Base-by-base conservation (phyloP, 2,329 filamentous ascomycete genomes). In the Myotisia sp. region DNA sequence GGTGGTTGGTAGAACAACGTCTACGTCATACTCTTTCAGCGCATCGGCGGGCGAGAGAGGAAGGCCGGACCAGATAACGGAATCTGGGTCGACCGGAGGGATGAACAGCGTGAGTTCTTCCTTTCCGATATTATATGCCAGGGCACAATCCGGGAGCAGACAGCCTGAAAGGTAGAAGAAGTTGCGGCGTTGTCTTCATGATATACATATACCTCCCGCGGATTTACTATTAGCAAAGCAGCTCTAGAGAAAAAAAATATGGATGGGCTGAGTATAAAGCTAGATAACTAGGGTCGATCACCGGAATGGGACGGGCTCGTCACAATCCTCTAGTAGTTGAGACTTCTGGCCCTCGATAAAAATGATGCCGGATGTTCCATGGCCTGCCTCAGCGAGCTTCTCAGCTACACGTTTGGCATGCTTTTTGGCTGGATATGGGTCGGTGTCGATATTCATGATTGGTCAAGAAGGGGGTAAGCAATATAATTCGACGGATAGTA, bases 161-260 rank as follows among this genome's bases (percentile, higher is more conserved):
- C 76, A 92, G 47, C 90, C 90, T 16, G 83, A 87, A 28, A 95
- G 67, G 59, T 98, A 98, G 71, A 81, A 94, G 64, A 98, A 98
- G 56, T 76, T 82, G 36, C 90, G 78, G 42, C 86, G 81, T 60
- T 94, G 86, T 9, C 12, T 8, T 28, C 20, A 10, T 34, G 21
- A 26, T 10, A 6, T 23, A n/a, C 5, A 14, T 9, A 23, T 10
- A 8, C n/a, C 20, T 13, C n/a, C 21, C 6, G n/a, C 5, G 16
- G n/a, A 20, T n/a, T n/a, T n/a, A 31, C 17, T 21, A 10, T 23
- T 3, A 39, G 17, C 22, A 2, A n/a, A n/a, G n/a, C n/a, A n/a
- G n/a, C n/a, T n/a, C n/a, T n/a, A n/a, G n/a, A n/a, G 1, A 3
- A 19, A 18, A 23, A 19, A 16, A 13, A 28, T 22, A 39, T 16